phyloP scores from a whole-genome alignment of 2,329 filamentous ascomycete species.

The Trichoderma atrobrunneum region DNA sequence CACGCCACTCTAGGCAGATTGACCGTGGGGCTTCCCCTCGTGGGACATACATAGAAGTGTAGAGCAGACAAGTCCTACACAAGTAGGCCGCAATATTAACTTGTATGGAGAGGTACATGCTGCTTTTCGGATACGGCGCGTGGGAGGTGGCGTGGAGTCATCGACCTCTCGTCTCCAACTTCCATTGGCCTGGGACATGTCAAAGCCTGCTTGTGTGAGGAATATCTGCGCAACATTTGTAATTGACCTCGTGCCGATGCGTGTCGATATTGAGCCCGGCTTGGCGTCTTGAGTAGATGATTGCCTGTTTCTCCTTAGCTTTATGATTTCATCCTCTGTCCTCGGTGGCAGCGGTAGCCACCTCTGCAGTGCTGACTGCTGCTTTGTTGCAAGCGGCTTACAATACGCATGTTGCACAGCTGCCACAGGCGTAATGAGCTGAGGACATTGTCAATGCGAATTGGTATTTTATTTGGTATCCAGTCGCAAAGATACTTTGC shows the following conservation, averaged over 20 bases:
- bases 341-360: background rate
- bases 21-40: background rate
- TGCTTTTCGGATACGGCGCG: background rate
- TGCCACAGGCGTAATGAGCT: background rate
- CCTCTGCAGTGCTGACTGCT: background rate
- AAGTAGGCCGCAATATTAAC: background rate
- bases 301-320: conserved; percentile 4
- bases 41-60: too few relatives aligned
- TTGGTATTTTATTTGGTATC: background rate
- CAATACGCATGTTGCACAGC: background rate
- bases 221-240: background rate
- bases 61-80: background rate
- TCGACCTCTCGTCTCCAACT: background rate
- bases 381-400: conserved; percentile 1
- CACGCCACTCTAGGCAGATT: background rate
- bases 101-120: background rate
- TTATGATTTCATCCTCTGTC: background rate
- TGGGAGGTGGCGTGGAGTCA: background rate
- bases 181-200: conserved; percentile 2
- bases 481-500: background rate
- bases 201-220: background rate
- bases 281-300: conserved; percentile 1
- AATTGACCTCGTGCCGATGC: background rate
- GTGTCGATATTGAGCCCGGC: conserved; percentile 4
- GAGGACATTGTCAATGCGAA: background rate